These are phyloP conservation scores for Yamadazyma nakazawae DNA, from an alignment of 805 yeast species.

Conservation along the genomic window DNA sequence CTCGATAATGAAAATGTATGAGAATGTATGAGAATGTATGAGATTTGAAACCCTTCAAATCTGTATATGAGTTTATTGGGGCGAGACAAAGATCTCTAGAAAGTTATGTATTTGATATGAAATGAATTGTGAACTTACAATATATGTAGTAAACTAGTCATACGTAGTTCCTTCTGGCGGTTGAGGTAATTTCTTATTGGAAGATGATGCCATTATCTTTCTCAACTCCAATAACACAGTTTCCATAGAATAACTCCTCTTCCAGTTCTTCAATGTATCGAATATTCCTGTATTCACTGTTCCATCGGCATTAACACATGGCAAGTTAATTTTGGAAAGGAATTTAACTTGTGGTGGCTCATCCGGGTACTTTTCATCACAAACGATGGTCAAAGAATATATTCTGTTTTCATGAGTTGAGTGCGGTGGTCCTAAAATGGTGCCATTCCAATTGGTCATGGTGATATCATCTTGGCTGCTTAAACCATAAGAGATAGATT, in stretches of 20 bases:
- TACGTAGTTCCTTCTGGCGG: conserved; percentile 87
- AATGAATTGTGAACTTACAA: neutral
- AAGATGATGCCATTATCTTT: conserved; percentile 75
- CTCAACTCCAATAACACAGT: conserved; percentile 85
- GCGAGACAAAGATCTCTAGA: neutral
- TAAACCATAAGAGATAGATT: conserved; percentile 92
- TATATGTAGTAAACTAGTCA: conserved; percentile 3
- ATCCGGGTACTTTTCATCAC: conserved; percentile 86
- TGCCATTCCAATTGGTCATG: conserved; percentile 97
- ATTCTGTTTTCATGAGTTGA: conserved; percentile 87
- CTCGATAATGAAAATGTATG: conserved; percentile 10
- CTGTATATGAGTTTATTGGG: too few relatives aligned
- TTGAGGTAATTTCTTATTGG: conserved; percentile 82
- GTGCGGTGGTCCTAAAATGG: conserved; percentile 96
- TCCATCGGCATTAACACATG: conserved; percentile 80
- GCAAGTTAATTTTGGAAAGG: conserved; percentile 80
- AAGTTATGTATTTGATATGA: neutral
- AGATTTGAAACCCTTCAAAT: neutral
- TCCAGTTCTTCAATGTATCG: conserved; percentile 78
- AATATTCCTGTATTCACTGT: conserved; percentile 44
- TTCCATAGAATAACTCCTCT: conserved; percentile 88
- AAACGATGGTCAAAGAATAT: conserved; percentile 74
- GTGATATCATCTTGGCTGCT: conserved; percentile 86
- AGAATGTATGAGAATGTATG: neutral
- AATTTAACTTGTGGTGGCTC: conserved; percentile 82